Conservation (phyloP, 805 yeast genomes). For the Lipomyces spencermartinsiae region DNA sequence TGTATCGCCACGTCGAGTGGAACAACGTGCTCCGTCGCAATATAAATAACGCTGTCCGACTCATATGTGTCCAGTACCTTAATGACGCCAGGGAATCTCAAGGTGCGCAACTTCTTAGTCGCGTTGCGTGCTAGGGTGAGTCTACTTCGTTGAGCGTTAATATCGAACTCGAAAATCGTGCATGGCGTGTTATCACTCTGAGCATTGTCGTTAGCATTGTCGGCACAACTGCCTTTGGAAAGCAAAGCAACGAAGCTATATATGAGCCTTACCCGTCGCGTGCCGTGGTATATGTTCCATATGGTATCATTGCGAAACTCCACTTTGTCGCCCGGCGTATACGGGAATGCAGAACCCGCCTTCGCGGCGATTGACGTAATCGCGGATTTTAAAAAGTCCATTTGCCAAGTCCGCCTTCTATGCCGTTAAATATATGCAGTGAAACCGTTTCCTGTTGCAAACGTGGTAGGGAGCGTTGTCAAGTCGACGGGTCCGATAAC, state of each 20-base stretch:
- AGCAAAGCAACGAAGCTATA: constrained; percentile 35
- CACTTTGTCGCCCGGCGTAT: constrained; percentile 42
- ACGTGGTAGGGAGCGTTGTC: too few species aligned
- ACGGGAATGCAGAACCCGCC: constrained; percentile 43
- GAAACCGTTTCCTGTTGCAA: too few species aligned
- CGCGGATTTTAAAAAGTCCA: constrained; percentile 45
- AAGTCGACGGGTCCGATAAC: neutral
- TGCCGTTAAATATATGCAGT: too few species aligned
- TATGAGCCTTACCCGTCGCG: constrained; percentile 47
- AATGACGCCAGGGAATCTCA: constrained; percentile 74
- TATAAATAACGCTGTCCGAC: constrained; percentile 59
- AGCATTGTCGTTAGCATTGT: neutral
- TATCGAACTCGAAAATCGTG: constrained; percentile 70
- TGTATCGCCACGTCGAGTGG: constrained; percentile 56
- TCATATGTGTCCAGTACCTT: constrained; percentile 68
- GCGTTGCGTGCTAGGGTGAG: constrained; percentile 54
- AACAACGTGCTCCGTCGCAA: constrained; percentile 70
- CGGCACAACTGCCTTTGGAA: neutral
- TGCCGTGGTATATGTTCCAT: constrained; percentile 71
- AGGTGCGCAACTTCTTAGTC: constrained; percentile 56
- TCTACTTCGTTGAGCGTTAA: constrained; percentile 47
- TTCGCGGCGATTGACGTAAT: constrained; percentile 40
- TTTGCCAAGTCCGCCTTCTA: constrained; percentile 11
- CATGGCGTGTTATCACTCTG: constrained; percentile 58
- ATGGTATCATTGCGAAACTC: constrained; percentile 48